These are phyloP conservation scores for Paramecium bursaria DNA, from an alignment of 73 alveolate genomes.

Conservation along the genomic window DNA sequence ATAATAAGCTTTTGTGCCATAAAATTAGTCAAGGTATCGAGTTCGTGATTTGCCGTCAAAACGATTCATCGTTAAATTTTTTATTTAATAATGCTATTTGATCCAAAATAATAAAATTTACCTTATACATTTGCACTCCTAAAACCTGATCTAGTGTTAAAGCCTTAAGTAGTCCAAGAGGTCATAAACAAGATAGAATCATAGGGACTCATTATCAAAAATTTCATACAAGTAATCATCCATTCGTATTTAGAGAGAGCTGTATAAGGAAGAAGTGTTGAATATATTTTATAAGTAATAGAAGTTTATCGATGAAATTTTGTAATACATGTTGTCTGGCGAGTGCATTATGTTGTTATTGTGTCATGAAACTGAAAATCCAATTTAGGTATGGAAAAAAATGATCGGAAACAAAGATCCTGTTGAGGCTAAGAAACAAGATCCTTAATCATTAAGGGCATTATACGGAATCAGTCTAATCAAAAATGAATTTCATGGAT, in stretches of 20 bases:
- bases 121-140: conserved; percentile 87
- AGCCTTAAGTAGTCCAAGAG: conserved; percentile 72
- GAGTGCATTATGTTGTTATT: conserved; percentile 85
- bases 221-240: conserved; percentile 34
- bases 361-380: conserved; percentile 85
- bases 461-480: conserved; percentile 83
- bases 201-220: conserved; percentile 82
- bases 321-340: conserved; percentile 88
- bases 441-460: conserved; percentile 86
- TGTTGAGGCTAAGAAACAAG: conserved; percentile 79
- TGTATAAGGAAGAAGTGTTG: conserved; percentile 86
- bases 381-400: conserved; percentile 91
- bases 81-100: conserved; percentile 52
- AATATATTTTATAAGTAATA: conserved; percentile 83
- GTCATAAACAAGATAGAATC: conserved; percentile 82
- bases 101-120: conserved; percentile 72
- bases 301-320: conserved; percentile 83
- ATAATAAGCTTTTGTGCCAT: too few species aligned
- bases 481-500: conserved; percentile 92
- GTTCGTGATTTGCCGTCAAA: too few species aligned
- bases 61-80: too few species aligned
- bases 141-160: conserved; percentile 85
- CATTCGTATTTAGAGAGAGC: conserved; percentile 68
- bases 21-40: too few species aligned
- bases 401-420: conserved; percentile 95